Conservation (phyloP, 1,284 basidiomycete genomes). For the Ganoderma multipileum region DNA sequence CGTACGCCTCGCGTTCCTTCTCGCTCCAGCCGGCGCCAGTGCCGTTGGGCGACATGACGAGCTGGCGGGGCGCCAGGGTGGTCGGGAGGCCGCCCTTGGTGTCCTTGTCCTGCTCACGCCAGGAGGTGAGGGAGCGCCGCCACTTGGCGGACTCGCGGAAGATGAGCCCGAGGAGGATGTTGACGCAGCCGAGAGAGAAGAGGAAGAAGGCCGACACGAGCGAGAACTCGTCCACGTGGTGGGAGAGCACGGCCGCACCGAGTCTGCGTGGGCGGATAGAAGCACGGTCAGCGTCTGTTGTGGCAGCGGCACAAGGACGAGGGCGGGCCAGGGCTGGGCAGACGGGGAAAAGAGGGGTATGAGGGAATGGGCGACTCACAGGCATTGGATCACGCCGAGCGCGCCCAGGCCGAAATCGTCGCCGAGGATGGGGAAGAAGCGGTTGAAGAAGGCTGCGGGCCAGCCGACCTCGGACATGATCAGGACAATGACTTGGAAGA, state of each 20-base stretch:
- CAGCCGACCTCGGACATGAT: slow-evolving; percentile 83
- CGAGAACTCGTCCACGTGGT: slow-evolving; percentile 85
- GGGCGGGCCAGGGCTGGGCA: neutral
- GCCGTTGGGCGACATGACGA: slow-evolving; percentile 40
- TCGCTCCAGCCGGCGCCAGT: slow-evolving; percentile 21
- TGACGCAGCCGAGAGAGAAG: slow-evolving; percentile 84
- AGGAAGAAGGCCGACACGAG: slow-evolving; percentile 88
- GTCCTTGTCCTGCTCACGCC: slow-evolving; percentile 63
- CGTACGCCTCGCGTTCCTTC: slow-evolving; percentile 28
- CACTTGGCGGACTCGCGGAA: slow-evolving; percentile 70
- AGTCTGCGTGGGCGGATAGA: slow-evolving; percentile 47
- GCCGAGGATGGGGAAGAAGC: slow-evolving; percentile 86
- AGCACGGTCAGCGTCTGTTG: neutral
- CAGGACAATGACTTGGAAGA: slow-evolving; percentile 82
- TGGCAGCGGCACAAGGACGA: neutral
- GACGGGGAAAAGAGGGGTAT: neutral
- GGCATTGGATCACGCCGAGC: slow-evolving; percentile 83
- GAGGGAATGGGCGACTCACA: slow-evolving; percentile 38
- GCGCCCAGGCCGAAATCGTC: slow-evolving; percentile 83
- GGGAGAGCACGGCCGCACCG: slow-evolving; percentile 83
- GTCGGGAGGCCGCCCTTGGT: slow-evolving; percentile 56
- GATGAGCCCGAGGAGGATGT: slow-evolving; percentile 80
- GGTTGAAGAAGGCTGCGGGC: slow-evolving; percentile 78
- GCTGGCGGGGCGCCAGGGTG: slow-evolving; percentile 47
- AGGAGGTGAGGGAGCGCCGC: slow-evolving; percentile 69